Percentiles rank a stretch among this genome's conserved stretches.
phyloP scores from a whole-genome alignment of 345 rosid species.

The Salix exigua region DNA sequence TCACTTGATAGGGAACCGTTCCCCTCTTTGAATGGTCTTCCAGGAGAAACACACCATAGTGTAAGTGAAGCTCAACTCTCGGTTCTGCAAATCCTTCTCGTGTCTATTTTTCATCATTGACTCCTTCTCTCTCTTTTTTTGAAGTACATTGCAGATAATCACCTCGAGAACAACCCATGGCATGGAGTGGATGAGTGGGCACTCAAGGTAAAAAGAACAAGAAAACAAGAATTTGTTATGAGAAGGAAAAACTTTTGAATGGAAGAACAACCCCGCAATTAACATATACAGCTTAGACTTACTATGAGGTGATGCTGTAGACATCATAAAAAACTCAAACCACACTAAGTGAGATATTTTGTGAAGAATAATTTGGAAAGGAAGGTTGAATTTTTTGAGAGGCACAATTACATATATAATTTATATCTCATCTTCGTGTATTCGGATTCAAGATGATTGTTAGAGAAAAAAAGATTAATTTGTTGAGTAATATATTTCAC shows the following conservation, averaged over 20 bases:
- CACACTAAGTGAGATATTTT: not conserved
- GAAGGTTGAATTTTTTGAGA: too few species aligned
- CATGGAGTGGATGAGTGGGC: conserved; percentile 73
- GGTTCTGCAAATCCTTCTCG: conserved; percentile 7
- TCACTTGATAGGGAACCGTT: conserved; percentile 91
- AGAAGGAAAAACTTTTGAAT: not conserved
- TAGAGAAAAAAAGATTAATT: not conserved
- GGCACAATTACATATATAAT: too few species aligned
- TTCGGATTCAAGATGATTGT: not conserved
- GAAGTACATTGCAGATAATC: conserved; percentile 78
- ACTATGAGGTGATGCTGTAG: not conserved
- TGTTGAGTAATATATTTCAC: conserved; percentile 13
- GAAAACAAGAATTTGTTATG: not conserved
- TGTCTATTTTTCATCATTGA: conserved; percentile 2
- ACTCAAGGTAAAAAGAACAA: conserved; percentile 58
- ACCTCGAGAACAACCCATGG: conserved; percentile 81
- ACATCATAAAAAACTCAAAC: not conserved
- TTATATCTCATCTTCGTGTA: not conserved
- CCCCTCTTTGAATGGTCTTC: conserved; percentile 81
- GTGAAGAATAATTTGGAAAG: not conserved
- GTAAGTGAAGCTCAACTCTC: conserved; percentile 40
- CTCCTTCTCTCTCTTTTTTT: conserved; percentile 16
- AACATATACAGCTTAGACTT: not conserved
- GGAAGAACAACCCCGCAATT: not conserved
- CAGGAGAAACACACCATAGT: conserved; percentile 88